These are phyloP conservation scores for Lobosporangium transversale DNA, from an alignment of 192 early-diverging fungal species.

Conservation along the genomic window DNA sequence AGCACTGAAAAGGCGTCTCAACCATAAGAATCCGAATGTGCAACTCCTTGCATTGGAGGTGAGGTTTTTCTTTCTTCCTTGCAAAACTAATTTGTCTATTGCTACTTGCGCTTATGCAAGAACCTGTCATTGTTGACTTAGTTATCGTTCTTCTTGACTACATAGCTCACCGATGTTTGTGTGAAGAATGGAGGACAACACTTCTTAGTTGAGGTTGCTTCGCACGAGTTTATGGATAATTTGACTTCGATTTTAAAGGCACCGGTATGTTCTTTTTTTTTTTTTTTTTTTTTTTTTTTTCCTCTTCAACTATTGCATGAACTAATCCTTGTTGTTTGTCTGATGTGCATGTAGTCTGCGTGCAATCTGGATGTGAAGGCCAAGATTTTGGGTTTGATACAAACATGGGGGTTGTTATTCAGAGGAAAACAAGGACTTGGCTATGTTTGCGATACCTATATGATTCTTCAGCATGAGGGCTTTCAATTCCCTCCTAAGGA, in stretches of 20 bases:
- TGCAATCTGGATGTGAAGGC: slow-evolving; percentile 81
- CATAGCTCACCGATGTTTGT: slow-evolving; percentile 87
- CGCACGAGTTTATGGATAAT: slow-evolving; percentile 91
- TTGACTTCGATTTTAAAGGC: slow-evolving; percentile 70
- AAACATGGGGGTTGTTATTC: slow-evolving; percentile 91
- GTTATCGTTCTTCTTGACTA: neutral
- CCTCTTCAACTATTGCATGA: neutral
- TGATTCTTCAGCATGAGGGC: slow-evolving; percentile 83
- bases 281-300: neutral
- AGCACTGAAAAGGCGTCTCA: slow-evolving; percentile 81
- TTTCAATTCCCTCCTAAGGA: slow-evolving; percentile 80
- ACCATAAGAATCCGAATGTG: slow-evolving; percentile 93
- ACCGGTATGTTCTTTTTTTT: slow-evolving; percentile 56
- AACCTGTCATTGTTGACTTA: no score
- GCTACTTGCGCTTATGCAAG: no score
- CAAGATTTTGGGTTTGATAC: slow-evolving; percentile 83
- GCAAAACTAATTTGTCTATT: no score
- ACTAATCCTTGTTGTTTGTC: no score
- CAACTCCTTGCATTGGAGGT: slow-evolving; percentile 89
- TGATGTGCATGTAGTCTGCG: slow-evolving; percentile 64
- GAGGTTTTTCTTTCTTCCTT: no score
- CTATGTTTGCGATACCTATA: slow-evolving; percentile 85
- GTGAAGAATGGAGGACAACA: slow-evolving; percentile 94
- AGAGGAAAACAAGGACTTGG: slow-evolving; percentile 81
- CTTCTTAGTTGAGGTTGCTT: slow-evolving; percentile 87